phyloP scores from a whole-genome alignment of 2,329 filamentous ascomycete genomes.

The Purpureocillium takamizusanense region DNA sequence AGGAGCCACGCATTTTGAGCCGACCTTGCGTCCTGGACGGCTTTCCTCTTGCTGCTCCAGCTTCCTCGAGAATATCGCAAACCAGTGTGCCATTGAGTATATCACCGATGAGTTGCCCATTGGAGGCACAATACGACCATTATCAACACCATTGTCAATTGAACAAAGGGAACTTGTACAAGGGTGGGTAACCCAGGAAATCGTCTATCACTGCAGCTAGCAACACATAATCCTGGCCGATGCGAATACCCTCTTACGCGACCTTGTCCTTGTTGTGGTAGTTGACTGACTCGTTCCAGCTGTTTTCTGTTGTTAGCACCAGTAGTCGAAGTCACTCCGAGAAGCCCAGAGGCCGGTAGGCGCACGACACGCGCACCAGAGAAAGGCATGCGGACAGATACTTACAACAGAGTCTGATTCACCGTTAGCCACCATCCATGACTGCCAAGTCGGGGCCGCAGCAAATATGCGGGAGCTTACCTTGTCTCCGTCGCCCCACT shows the following conservation, averaged over 20 bases:
- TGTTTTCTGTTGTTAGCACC: conserved; percentile 20
- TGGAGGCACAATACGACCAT: background rate
- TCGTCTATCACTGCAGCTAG: conserved; percentile 16
- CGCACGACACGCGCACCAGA: too few species aligned
- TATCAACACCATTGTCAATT: conserved; percentile 12
- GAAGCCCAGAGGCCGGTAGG: background rate
- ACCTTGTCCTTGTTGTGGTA: conserved; percentile 90
- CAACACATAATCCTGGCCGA: conserved; percentile 7
- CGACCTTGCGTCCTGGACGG: too few species aligned
- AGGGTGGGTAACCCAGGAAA: conserved; percentile 15
- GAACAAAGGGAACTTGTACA: conserved; percentile 24
- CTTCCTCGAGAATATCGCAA: too few species aligned
- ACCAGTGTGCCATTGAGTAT: too few species aligned
- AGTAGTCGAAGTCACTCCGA: background rate
- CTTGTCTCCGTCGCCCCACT: conserved; percentile 95
- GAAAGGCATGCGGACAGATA: conserved; percentile 2
- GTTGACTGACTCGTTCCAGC: conserved; percentile 95
- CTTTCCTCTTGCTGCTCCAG: too few species aligned
- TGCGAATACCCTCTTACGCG: conserved; percentile 24
- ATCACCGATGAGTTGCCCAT: background rate
- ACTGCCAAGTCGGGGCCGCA: too few species aligned
- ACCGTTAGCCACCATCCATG: conserved; percentile 15
- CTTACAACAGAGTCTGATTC: conserved; percentile 44
- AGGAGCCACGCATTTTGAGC: too few species aligned
- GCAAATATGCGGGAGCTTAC: conserved; percentile 30